Conservation (phyloP, 257 asterid species). For the Perilla frutescens region DNA sequence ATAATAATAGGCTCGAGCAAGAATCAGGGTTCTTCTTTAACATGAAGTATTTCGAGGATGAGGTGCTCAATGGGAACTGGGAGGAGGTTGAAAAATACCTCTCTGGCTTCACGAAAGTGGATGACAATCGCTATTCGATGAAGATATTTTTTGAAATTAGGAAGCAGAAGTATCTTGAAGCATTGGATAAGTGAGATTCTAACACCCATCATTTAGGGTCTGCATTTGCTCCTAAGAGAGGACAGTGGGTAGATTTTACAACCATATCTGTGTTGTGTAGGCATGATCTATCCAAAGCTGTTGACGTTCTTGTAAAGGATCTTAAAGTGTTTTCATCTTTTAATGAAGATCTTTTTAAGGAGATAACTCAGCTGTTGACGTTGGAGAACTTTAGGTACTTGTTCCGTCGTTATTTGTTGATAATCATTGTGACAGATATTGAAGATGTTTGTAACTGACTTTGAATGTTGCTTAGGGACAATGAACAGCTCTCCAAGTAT, state of each 20-base stretch:
- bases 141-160: constrained; percentile 94
- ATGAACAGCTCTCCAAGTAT: constrained; percentile 91
- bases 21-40: constrained; percentile 97
- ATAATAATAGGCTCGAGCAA: constrained; percentile 86
- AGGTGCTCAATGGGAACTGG: constrained; percentile 94
- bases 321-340: constrained; percentile 89
- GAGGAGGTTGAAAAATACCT: constrained; percentile 95
- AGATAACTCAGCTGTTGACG: constrained; percentile 94
- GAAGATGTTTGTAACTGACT: background rate
- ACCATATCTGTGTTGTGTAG: constrained; percentile 44
- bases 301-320: constrained; percentile 93
- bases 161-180: constrained; percentile 98
- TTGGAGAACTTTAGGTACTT: constrained; percentile 88
- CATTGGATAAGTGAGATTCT: constrained; percentile 78
- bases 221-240: constrained; percentile 1
- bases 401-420: background rate
- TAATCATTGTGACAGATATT: constrained; percentile 9
- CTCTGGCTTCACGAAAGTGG: constrained; percentile 92
- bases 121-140: constrained; percentile 95
- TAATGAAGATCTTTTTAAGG: constrained; percentile 94
- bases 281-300: constrained; percentile 85
- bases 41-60: constrained; percentile 95
- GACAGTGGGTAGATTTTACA: constrained; percentile 12
- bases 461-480: constrained; percentile 63
- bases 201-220: background rate